Conservation (phyloP, 352 stramenopile species). For the Pythium oligandrum region DNA sequence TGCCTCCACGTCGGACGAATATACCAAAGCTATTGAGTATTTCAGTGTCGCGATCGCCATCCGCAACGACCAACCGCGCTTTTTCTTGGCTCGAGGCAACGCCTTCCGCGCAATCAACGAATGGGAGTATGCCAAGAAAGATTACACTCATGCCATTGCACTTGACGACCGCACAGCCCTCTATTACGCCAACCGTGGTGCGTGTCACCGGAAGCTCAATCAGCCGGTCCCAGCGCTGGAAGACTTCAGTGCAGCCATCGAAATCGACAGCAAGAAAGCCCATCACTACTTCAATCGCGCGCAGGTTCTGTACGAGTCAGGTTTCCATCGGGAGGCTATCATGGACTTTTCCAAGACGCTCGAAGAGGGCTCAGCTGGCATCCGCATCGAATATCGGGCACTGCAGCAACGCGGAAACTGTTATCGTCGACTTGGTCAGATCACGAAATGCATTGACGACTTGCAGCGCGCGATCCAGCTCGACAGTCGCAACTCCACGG, state of each 20-base stretch:
- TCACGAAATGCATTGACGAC: slow-evolving; percentile 72
- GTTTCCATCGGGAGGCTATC: slow-evolving; percentile 63
- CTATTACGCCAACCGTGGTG: slow-evolving; percentile 73
- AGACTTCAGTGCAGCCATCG: slow-evolving; percentile 63
- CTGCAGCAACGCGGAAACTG: slow-evolving; percentile 67
- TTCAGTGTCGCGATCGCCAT: slow-evolving; percentile 75
- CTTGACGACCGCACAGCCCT: slow-evolving; percentile 60
- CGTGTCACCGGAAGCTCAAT: slow-evolving; percentile 71
- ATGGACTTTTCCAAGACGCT: slow-evolving; percentile 69
- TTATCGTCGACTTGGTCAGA: slow-evolving; percentile 47
- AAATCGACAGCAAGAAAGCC: slow-evolving; percentile 67
- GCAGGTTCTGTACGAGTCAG: slow-evolving; percentile 57
- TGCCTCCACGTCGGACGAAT: slow-evolving; percentile 48
- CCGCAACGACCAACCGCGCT: slow-evolving; percentile 58
- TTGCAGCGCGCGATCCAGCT: slow-evolving; percentile 66
- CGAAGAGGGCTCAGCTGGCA: slow-evolving; percentile 55
- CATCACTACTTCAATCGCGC: slow-evolving; percentile 75
- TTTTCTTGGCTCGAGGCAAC: slow-evolving; percentile 72
- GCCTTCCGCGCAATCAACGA: slow-evolving; percentile 69
- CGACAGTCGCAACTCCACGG: slow-evolving; percentile 57
- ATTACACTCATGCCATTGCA: slow-evolving; percentile 52
- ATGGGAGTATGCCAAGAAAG: slow-evolving; percentile 49
- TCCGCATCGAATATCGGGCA: slow-evolving; percentile 61
- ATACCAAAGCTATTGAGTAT: slow-evolving; percentile 65
- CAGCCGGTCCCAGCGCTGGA: slow-evolving; percentile 49